Evolutionary conservation across 2,329 filamentous ascomycete genomes (phyloP).

Genomic region (Fulvia fulva): DNA sequence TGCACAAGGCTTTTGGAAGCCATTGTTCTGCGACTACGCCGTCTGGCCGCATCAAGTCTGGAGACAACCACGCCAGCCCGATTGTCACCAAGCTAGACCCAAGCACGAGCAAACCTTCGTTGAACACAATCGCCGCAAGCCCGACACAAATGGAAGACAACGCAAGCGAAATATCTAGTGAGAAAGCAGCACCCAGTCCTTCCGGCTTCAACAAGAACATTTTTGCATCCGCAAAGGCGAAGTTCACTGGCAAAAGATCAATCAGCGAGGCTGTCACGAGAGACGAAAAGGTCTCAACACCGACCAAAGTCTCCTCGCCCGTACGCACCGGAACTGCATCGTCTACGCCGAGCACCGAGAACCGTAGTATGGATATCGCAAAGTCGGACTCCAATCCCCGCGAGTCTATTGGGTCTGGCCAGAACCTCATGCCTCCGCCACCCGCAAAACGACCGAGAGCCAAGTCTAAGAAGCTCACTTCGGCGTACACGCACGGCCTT

Average conservation of each 20-base stretch:
- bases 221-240: conserved; percentile 35
- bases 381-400: conserved; percentile 38
- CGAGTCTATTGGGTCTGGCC: conserved; percentile 42
- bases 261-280: conserved; percentile 70
- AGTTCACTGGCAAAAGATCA: conserved; percentile 69
- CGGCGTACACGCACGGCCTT: conserved; percentile 84
- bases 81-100: conserved; percentile 57
- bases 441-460: conserved; percentile 22
- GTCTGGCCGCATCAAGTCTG: conserved; percentile 24
- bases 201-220: conserved; percentile 35
- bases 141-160: conserved; percentile 19
- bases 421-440: conserved; percentile 31
- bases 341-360: conserved; percentile 59
- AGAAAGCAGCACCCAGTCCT: conserved; percentile 25
- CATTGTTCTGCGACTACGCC: conserved; percentile 29
- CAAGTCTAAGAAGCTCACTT: conserved; percentile 68
- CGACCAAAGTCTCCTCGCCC: conserved; percentile 28
- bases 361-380: conserved; percentile 32
- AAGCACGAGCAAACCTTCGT: conserved; percentile 33
- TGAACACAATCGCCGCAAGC: conserved; percentile 20
- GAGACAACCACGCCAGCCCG: conserved; percentile 45
- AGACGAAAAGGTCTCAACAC: conserved; percentile 42
- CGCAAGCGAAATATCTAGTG: conserved; percentile 48
- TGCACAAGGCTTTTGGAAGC: conserved; percentile 25
- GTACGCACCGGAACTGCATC: conserved; percentile 67